Base-by-base conservation (phyloP, 805 yeast species). In the Teunomyces lycoperdinae region DNA sequence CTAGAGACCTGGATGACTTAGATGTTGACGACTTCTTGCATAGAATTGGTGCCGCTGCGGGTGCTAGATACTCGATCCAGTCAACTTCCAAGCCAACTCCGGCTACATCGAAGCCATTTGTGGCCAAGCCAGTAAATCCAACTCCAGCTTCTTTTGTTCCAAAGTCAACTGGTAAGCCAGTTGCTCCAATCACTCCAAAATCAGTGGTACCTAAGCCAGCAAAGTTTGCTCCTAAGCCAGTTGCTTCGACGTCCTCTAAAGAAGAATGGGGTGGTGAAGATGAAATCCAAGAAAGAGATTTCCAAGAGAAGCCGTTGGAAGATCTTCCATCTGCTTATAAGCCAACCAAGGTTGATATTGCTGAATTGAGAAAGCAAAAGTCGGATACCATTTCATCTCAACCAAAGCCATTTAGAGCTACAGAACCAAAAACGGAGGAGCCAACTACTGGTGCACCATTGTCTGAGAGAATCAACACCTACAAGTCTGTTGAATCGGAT, bases 1-100 rank as follows among this genome's bases (percentile, higher is more conserved):
- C 98, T n/a, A 83, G 98, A 70, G 96, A 89, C 62, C 74, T 80
- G 38, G 96, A 90, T 61, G 99, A 94, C 66, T 77, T 95, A 63
- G 87, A 89, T 57, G 86, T 87, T 39, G 77, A 77, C 24, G 95
- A 87, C 50, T 79, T 94, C 49, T 66, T 89, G 56, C 76, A 81
- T 39, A 84, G 89, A 54, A 83, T 94, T 43, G 83, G 88, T 54
- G 86, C 89, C 55, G 97, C 98, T 30, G 87, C 98, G 2, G 99
- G 99, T 58, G 96, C 99, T 13, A 84, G 96, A 62, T 94, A 94
- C 70, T 84, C 94, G 4, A 79, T 81, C 47, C 88, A 82, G 59
- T 52, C 61, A 35, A 32, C 43, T 50, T 42, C 50, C 33, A 32
- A 27, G 20, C 14, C 57, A 10, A 50, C 64, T 24, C 55, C 55